Base-by-base conservation (phyloP, 2,329 filamentous ascomycete species). In the Talaromyces atroroseus region DNA sequence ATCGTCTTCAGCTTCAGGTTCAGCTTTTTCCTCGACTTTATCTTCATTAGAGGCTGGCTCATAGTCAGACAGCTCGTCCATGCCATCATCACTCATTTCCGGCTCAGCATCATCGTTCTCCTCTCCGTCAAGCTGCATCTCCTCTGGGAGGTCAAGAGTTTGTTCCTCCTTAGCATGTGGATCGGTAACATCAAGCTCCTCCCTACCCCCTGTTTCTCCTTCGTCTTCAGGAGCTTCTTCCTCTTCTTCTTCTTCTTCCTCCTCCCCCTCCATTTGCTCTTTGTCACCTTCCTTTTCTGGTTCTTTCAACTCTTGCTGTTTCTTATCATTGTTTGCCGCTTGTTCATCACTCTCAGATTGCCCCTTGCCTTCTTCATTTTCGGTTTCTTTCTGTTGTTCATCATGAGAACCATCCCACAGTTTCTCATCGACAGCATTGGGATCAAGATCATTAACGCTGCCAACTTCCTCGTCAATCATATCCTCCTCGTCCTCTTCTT, bases 341-440 rank as follows among this genome's bases (percentile, higher is more conserved):
- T 89, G 86, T 20, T 88, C 77, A 58, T 90, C 74, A 23, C 77
- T 69, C 44, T 80, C 74, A 12, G 77, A 71, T 11, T 70, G 66
- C 47, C 81, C 76, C 73, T 80, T 73, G 64, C 78, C 62, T 74
- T 82, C 63, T 73, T 96, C 88, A 63, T 94, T 94, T 49, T 92
- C 88, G 1, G 88, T 85, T 49, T 92, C 85, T 57, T 77, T 78
- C 56, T 78, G 73, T 46, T 92, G 82, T 49, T 87, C 80, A 45
- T 90, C 86, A 38, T 76, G 75, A 47, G 86, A 85, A 40, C 91
- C 92, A 72, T 99, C 92, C 94, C 94, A 99, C 82, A 97, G 91
- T 78, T 97, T 99, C 76, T 99, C 95, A 68, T 99, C 95, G 1
- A 97, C 88, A 20, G 92, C 89, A 16, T 85, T 88, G 12, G 90